phyloP scores from a whole-genome alignment of 2,329 filamentous ascomycete genomes.

The Aureobasidium sp. region DNA sequence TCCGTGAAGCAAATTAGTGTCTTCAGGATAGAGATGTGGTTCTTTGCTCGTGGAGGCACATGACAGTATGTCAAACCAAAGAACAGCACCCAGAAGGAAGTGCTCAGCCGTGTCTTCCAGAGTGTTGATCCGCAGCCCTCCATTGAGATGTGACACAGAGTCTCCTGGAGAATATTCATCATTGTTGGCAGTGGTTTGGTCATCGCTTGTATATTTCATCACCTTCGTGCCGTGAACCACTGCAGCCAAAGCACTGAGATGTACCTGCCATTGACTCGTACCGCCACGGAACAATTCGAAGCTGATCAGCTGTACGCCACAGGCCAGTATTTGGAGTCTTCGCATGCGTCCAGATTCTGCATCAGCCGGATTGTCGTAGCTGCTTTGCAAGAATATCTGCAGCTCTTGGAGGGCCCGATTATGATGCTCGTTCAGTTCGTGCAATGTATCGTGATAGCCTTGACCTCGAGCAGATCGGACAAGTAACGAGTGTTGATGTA shows the following conservation, averaged over 20 bases:
- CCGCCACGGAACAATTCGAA: conserved; percentile 16
- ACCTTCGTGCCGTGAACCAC: background rate
- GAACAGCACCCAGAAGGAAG: conserved; percentile 7
- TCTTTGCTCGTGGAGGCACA: conserved; percentile 7
- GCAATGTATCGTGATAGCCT: conserved; percentile 4
- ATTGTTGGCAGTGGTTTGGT: too few relatives aligned
- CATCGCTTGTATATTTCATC: background rate
- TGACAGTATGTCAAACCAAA: conserved; percentile 15
- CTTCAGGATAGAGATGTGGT: background rate
- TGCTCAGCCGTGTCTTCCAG: conserved; percentile 11
- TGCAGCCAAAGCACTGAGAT: conserved; percentile 8
- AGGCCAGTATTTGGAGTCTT: conserved; percentile 13
- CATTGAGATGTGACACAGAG: too few relatives aligned
- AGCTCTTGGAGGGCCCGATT: conserved; percentile 15
- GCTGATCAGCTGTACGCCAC: conserved; percentile 15
- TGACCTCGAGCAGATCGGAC: background rate
- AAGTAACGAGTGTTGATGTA: conserved; percentile 16
- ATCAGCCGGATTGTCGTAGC: conserved; percentile 4
- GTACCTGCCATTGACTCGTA: conserved; percentile 12
- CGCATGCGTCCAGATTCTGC: background rate
- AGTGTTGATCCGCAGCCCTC: too few relatives aligned
- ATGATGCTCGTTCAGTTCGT: conserved; percentile 14
- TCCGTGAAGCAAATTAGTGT: background rate
- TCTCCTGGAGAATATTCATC: background rate
- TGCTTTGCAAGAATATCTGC: conserved; percentile 15